Conservation (phyloP, 1,284 basidiomycete genomes). For the Heliocybe sulcata region DNA sequence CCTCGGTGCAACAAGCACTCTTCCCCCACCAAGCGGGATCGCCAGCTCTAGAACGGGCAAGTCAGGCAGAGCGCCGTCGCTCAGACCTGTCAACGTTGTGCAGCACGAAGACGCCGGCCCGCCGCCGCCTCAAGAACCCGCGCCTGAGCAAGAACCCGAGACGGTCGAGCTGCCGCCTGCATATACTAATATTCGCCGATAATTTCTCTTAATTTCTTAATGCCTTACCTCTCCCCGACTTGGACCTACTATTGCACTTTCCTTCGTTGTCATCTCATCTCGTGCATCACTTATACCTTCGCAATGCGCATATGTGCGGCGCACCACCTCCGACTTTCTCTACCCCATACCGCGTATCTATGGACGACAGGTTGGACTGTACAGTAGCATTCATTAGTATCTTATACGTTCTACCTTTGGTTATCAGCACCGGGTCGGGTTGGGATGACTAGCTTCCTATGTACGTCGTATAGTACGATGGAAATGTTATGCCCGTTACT, state of each 20-base stretch:
- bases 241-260: neutral
- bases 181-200: constrained; percentile 38
- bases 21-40: neutral
- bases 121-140: constrained; percentile 23
- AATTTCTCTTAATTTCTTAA: neutral
- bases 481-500: no score
- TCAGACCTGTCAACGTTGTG: constrained; percentile 70
- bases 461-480: no score
- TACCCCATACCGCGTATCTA: neutral
- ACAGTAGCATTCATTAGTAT: neutral
- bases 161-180: constrained; percentile 77
- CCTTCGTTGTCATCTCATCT: neutral
- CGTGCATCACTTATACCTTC: neutral
- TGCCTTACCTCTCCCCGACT: neutral
- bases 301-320: neutral
- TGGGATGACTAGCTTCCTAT: no score
- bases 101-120: constrained; percentile 79
- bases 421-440: neutral
- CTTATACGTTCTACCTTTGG: neutral
- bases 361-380: neutral
- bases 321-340: neutral
- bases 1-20: neutral
- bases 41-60: constrained; percentile 32
- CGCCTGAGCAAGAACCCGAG: constrained; percentile 41
- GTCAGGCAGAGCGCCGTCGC: constrained; percentile 30